Conservation (phyloP, 176 grass and related monocot species). For the Tillandsia fasciculata region DNA sequence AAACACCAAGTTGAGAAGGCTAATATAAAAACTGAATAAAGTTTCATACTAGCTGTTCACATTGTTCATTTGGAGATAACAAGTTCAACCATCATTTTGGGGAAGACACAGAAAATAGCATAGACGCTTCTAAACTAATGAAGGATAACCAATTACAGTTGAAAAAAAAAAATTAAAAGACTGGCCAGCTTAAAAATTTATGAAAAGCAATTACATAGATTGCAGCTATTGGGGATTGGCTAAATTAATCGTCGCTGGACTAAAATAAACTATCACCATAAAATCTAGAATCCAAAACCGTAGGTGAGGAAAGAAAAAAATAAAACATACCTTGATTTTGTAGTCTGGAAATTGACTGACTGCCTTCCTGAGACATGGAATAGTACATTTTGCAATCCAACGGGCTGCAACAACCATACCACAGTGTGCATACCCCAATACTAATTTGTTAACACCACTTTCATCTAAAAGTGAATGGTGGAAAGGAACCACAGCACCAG, state of each 20-base stretch:
- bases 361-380: constrained; percentile 53
- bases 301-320: constrained; percentile 18
- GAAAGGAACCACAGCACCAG: constrained; percentile 70
- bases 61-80: too few species aligned
- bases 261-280: neutral
- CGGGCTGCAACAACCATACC: constrained; percentile 61
- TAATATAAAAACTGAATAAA: too few species aligned
- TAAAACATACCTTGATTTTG: constrained; percentile 66
- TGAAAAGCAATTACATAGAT: too few species aligned
- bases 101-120: too few species aligned
- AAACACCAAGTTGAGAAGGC: neutral
- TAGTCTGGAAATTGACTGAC: constrained; percentile 57
- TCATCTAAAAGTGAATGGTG: constrained; percentile 67
- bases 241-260: too few species aligned
- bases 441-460: constrained; percentile 83
- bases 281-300: constrained; percentile 9
- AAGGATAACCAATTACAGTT: too few species aligned
- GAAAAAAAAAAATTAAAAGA: too few species aligned
- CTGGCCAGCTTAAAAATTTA: too few species aligned
- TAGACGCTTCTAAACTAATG: too few species aligned
- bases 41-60: too few species aligned
- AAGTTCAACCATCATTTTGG: too few species aligned
- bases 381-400: constrained; percentile 85
- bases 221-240: too few species aligned
- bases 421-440: constrained; percentile 75